phyloP scores from a whole-genome alignment of 441 rosid species.

The Francoa sonchifolia region DNA sequence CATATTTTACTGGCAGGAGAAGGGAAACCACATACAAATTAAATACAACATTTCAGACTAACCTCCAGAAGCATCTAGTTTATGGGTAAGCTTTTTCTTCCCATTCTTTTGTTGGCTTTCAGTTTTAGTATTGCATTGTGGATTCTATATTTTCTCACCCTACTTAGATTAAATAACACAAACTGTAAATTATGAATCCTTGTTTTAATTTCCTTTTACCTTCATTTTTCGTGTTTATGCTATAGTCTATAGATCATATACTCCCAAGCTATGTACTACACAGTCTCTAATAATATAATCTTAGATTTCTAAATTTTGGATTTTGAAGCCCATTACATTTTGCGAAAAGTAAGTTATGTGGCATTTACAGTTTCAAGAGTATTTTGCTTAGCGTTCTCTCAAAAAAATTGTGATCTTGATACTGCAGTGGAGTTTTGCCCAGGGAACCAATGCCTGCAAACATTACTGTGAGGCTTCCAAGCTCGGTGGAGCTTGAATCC shows the following conservation, averaged over 20 bases:
- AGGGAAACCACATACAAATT: slow-evolving; percentile 53
- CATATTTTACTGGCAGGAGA: slow-evolving; percentile 35
- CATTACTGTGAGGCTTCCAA: slow-evolving; percentile 52
- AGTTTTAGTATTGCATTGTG: neutral
- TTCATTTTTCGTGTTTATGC: no score
- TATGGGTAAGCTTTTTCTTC: slow-evolving; percentile 37
- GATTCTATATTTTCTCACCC: neutral
- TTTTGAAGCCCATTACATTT: no score
- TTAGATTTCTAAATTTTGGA: no score
- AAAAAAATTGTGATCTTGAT: slow-evolving; percentile 15
- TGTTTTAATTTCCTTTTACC: no score
- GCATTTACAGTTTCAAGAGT: no score
- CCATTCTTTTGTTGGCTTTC: slow-evolving; percentile 2
- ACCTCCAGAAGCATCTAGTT: slow-evolving; percentile 61
- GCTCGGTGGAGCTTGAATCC: slow-evolving; percentile 57
- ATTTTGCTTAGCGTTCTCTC: no score
- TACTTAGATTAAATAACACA: neutral
- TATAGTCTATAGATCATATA: no score
- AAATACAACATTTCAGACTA: slow-evolving; percentile 70
- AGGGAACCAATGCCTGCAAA: slow-evolving; percentile 75
- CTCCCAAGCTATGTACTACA: no score
- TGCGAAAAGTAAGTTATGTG: no score
- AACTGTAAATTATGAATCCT: no score
- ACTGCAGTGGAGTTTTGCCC: slow-evolving; percentile 70
- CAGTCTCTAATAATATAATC: no score